A percentile compares a stretch with the other conserved stretches of the same genome.
Conservation (phyloP, 164 flowering plant species). For the grape (Vitis vinifera) region DNA sequence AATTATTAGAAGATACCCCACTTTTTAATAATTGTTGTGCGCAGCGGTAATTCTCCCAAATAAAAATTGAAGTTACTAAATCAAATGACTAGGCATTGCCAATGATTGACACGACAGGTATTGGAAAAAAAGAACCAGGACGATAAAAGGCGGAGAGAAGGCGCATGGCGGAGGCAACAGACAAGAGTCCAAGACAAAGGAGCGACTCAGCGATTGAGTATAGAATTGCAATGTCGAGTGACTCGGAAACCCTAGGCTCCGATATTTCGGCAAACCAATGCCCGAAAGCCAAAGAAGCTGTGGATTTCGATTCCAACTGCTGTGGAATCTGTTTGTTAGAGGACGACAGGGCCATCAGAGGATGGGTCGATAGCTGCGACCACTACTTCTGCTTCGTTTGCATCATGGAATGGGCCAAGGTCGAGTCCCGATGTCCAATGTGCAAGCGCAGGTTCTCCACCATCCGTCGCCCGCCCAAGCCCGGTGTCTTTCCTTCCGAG, state of each 20-base stretch:
- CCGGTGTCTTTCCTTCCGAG: conserved; percentile 39
- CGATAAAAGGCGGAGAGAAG: too few species aligned
- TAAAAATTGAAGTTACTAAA: too few species aligned
- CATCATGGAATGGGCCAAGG: conserved; percentile 88
- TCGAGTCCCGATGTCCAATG: conserved; percentile 78
- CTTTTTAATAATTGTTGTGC: too few species aligned
- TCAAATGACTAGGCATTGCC: too few species aligned
- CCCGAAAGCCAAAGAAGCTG: conserved; percentile 22
- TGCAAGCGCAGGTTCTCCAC: conserved; percentile 66
- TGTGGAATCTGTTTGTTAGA: conserved; percentile 72
- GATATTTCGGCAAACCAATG: conserved; percentile 30
- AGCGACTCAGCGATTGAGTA: too few species aligned
- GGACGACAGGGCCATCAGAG: conserved; percentile 49
- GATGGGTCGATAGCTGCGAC: conserved; percentile 67
- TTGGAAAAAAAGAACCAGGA: too few species aligned
- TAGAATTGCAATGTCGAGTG: conserved; percentile 15
- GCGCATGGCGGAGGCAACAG: too few species aligned
- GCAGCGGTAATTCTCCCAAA: too few species aligned
- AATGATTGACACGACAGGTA: too few species aligned
- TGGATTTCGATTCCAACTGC: conserved; percentile 6
- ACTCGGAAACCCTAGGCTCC: conserved; percentile 2
- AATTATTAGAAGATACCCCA: too few species aligned
- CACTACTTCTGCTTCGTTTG: conserved; percentile 86
- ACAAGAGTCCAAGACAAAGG: too few species aligned
- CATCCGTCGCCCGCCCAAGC: conserved; percentile 53